Conservation (phyloP, 805 yeast species). For the Candida wancherniae region DNA sequence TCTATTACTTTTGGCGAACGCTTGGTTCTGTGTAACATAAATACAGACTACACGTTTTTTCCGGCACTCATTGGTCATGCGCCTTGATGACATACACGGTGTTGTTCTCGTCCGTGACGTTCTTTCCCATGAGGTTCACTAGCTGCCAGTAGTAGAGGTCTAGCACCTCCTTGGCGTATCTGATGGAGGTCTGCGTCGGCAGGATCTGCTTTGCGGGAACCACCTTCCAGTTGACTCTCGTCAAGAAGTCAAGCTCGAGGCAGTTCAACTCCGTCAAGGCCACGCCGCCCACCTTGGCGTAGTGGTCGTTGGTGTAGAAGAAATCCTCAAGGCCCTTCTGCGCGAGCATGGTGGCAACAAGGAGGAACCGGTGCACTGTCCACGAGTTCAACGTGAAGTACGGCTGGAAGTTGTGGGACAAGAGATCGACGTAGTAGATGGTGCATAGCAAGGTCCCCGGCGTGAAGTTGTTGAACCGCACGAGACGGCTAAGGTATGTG, state of each 20-base stretch:
- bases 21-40: too few species aligned
- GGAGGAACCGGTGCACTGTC: slow-evolving; percentile 86
- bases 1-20: too few species aligned
- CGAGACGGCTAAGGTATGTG: slow-evolving; percentile 64
- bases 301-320: slow-evolving; percentile 88
- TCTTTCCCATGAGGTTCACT: slow-evolving; percentile 38
- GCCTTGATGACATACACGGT: slow-evolving; percentile 9
- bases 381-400: slow-evolving; percentile 81
- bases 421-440: slow-evolving; percentile 84
- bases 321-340: slow-evolving; percentile 90
- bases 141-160: slow-evolving; percentile 37
- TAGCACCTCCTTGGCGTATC: slow-evolving; percentile 34
- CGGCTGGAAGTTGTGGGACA: slow-evolving; percentile 68
- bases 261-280: slow-evolving; percentile 78
- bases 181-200: slow-evolving; percentile 21
- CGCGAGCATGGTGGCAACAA: slow-evolving; percentile 88
- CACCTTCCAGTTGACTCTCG: slow-evolving; percentile 65
- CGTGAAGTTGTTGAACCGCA: slow-evolving; percentile 81
- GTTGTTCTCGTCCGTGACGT: slow-evolving; percentile 15
- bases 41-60: too few species aligned
- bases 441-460: slow-evolving; percentile 76
- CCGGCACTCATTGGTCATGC: too few species aligned
- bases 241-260: slow-evolving; percentile 81
- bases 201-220: slow-evolving; percentile 35
- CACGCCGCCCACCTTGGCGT: slow-evolving; percentile 94